A percentile compares a stretch with the other conserved stretches of the same genome.
Evolutionary conservation across 1,284 basidiomycete genomes (phyloP).

Genomic region (Hypsizygus ulmarius): DNA sequence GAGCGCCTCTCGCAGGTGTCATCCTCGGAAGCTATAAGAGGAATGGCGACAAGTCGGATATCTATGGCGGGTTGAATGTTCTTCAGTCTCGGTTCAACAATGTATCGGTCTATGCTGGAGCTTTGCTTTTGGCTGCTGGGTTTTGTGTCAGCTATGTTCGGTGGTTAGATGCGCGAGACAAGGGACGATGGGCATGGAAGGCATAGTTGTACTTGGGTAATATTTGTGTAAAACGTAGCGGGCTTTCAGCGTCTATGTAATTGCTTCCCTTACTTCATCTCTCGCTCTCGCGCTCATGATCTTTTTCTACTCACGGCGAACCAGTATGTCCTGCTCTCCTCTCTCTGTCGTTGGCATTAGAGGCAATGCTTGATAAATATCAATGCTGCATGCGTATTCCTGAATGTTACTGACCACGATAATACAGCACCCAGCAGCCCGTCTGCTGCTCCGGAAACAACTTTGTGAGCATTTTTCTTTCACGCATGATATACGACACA

Average conservation of each 20-base stretch:
- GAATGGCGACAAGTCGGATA: conserved; percentile 10
- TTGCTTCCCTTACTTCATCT: conserved; percentile 1
- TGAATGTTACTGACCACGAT: neutral
- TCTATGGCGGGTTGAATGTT: neutral
- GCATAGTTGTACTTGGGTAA: conserved; percentile 22
- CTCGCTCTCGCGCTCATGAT: neutral
- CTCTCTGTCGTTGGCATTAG: conserved; percentile 5
- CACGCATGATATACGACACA: neutral
- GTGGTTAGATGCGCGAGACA: conserved; percentile 42
- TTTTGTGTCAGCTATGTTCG: conserved; percentile 42
- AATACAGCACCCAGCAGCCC: conserved; percentile 3
- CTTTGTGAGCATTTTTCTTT: conserved; percentile 4
- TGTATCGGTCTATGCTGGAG: conserved; percentile 40
- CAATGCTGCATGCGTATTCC: neutral
- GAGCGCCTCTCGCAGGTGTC: conserved; percentile 40
- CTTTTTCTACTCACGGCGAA: neutral
- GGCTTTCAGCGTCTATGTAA: too few species aligned
- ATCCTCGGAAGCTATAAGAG: conserved; percentile 39
- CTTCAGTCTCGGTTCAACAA: conserved; percentile 35
- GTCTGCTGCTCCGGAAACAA: conserved; percentile 13
- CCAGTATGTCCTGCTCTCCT: conserved; percentile 9
- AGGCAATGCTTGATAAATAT: conserved; percentile 5
- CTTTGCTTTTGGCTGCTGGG: conserved; percentile 35
- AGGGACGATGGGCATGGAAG: conserved; percentile 41
- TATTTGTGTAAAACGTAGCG: neutral